phyloP scores from a whole-genome alignment of 345 rosid genomes.

The Rubroshorea leprosula region DNA sequence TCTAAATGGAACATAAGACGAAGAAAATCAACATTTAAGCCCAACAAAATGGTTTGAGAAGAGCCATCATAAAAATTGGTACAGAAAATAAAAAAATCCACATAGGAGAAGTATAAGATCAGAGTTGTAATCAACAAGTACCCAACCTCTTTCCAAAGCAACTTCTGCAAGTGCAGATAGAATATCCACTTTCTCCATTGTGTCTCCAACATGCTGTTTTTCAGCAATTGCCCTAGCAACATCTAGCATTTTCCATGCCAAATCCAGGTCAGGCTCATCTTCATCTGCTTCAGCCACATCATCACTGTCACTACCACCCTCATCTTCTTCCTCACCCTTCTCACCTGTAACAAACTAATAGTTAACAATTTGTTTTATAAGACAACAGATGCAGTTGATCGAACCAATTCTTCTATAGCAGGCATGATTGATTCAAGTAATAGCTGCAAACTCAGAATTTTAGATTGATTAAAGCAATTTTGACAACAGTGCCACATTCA shows the following conservation, averaged over 20 bases:
- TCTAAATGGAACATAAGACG: too few relatives aligned
- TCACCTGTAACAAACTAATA: conserved; percentile 25
- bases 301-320: conserved; percentile 50
- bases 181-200: conserved; percentile 81
- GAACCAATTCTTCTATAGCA: neutral
- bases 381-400: neutral
- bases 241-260: conserved; percentile 95
- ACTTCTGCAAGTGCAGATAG: conserved; percentile 79
- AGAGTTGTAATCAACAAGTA: neutral
- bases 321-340: conserved; percentile 49
- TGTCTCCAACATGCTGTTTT: conserved; percentile 46
- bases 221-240: conserved; percentile 87
- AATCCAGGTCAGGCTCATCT: conserved; percentile 88
- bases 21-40: too few relatives aligned
- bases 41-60: conserved; percentile 5
- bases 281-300: conserved; percentile 69
- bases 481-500: neutral
- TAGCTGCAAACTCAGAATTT: too few relatives aligned
- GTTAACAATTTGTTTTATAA: neutral
- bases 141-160: conserved; percentile 87
- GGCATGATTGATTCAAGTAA: too few relatives aligned
- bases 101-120: neutral
- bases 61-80: neutral
- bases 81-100: neutral
- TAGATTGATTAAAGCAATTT: conserved; percentile 33